phyloP scores from a whole-genome alignment of 345 rosid genomes.

The Conringia planisiliqua region DNA sequence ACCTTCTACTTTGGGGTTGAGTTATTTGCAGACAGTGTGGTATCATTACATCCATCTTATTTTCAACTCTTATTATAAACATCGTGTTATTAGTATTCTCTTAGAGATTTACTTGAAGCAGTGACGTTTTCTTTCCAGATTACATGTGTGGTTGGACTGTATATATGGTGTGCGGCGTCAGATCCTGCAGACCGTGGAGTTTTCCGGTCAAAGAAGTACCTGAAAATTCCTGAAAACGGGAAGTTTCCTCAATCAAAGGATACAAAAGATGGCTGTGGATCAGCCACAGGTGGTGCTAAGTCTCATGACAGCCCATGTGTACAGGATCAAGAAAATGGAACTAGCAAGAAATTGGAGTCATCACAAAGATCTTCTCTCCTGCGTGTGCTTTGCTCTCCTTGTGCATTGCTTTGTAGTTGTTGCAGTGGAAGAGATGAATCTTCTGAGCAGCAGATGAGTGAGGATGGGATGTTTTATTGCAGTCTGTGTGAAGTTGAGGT shows the following conservation, averaged over 20 bases:
- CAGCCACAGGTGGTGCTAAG: constrained; percentile 53
- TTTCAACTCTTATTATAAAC: neutral
- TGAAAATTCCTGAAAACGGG: constrained; percentile 50
- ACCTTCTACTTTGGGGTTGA: neutral
- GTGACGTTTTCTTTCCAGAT: constrained; percentile 43
- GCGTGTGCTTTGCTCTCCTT: constrained; percentile 53
- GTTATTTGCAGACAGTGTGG: neutral
- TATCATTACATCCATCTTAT: neutral
- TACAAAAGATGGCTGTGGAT: constrained; percentile 62
- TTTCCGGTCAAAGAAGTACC: constrained; percentile 73
- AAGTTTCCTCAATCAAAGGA: constrained; percentile 47
- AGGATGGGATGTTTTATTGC: constrained; percentile 98
- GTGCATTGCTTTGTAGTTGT: constrained; percentile 59
- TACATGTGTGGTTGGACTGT: constrained; percentile 65
- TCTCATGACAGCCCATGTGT: constrained; percentile 44
- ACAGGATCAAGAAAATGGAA: constrained; percentile 34
- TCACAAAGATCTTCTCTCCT: constrained; percentile 44
- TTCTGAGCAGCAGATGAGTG: constrained; percentile 68
- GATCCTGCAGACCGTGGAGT: constrained; percentile 89
- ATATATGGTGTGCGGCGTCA: constrained; percentile 87
- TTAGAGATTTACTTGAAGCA: neutral
- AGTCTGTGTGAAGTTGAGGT: constrained; percentile 99
- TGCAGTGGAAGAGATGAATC: constrained; percentile 53
- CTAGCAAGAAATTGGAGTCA: constrained; percentile 36
- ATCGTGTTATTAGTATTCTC: neutral